Base-by-base conservation (phyloP, 2,329 filamentous ascomycete genomes). In the Beauveria medogensis region DNA sequence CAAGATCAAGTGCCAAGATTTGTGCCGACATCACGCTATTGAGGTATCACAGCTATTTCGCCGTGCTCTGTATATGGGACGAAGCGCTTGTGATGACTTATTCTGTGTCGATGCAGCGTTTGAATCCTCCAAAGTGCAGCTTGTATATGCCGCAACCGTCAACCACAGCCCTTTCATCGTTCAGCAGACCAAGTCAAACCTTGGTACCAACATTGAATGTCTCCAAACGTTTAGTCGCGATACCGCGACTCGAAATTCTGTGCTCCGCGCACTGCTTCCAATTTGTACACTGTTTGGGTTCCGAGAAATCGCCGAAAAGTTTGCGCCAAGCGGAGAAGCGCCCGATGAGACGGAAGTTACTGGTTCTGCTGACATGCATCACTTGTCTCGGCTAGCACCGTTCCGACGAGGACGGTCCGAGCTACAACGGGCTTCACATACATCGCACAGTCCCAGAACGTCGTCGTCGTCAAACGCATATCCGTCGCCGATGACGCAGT, bases 71-170 rank as follows among this genome's bases (percentile, higher is more conserved):
- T 46, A 16, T 20, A 61, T 61, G 30, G 63, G 62, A 9, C 55
- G 57, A 16, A 56, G 22, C 3, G 61, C 63, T 10, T 67, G 69
- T 40, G 67, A 68, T 47, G 68, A 70, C 44, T 61, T 64, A 4
- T 65, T 66, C 43, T 66, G 65, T 28, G 59, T 64, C 16, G 66
- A 65, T 44, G 66, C 66, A 18, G 63, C 64, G 9, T 61, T 66
- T 24, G 68, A 69, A 54, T 65, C 68, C 7, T 63, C 67, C 51
- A 70, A 69, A 52, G 66, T 70, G 22, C 68, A 69, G 24, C 65
- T 69, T 30, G 64, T 70, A 8, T 66, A 68, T 47, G 61, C 67
- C 5, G 65, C 68, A 3, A 68, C 67, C 26, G 65, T 65, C 3
- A 64, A 64, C 16, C 63, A 63, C 28, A 63, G 58, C 34, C 64